A percentile compares a stretch with the other conserved stretches of the same genome.
These are phyloP conservation scores for Coffea humblotiana DNA, from an alignment of 305 asterid genomes.

Conservation along the genomic window DNA sequence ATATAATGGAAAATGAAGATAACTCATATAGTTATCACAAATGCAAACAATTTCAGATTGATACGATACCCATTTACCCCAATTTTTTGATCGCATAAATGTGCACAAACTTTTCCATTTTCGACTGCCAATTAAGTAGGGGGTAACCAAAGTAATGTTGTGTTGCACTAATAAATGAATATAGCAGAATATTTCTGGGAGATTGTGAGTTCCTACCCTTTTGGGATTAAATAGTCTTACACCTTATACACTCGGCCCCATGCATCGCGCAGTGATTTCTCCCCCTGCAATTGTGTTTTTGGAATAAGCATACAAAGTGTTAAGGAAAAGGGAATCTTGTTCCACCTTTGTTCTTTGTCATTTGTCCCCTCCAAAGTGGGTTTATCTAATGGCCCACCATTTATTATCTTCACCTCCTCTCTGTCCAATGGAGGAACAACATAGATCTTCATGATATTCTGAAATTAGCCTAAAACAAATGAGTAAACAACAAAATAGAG, in stretches of 20 bases:
- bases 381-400: not conserved
- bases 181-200: not conserved
- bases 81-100: not conserved
- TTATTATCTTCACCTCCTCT: not conserved
- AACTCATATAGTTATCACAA: too few relatives aligned
- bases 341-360: constrained; percentile 3
- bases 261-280: constrained; percentile 3
- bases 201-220: not conserved
- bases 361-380: not conserved
- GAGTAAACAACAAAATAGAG: not conserved
- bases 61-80: too few relatives aligned
- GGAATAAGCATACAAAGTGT: constrained; percentile 1
- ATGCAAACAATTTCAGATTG: too few relatives aligned
- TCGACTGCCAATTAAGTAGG: not conserved
- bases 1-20: too few relatives aligned
- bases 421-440: not conserved
- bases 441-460: not conserved
- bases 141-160: not conserved
- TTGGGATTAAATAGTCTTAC: not conserved
- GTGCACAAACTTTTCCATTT: not conserved
- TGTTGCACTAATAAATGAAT: not conserved
- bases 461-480: too few relatives aligned
- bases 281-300: not conserved
- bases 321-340: not conserved
- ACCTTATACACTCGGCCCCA: not conserved